Base-by-base conservation (phyloP, 148 eudicot genomes). In the Dianthus caryophyllus region DNA sequence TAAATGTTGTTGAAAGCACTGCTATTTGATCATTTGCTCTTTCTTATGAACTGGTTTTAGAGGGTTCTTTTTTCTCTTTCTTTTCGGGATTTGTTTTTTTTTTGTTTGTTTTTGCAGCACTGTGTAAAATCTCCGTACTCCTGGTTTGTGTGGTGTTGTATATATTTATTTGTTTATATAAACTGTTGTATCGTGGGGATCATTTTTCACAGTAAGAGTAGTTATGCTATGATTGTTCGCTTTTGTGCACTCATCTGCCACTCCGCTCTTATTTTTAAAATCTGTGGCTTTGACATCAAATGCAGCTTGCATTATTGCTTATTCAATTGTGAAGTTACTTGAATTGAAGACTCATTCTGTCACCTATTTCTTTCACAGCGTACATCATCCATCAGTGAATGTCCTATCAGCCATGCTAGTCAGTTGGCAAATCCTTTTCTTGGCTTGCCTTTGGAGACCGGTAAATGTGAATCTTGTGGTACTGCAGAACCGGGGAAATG, bases 381-480 rank as follows among this genome's bases (percentile, higher is more conserved):
- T 67, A 84, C 77, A 62, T 79, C 96, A 41, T 89, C 96, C 14
- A 80, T 81, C 44, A 89, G 88, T 38, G 87, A 87, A 25, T 89
- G 89, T 61, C 86, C 96, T 1, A 87, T 89, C 55, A 80, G 80
- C 68, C 96, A 89, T 78, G 84, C 86, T 6, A 89, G 87, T 71
- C 96, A 86, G 70, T 73, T 89, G 21, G 77, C 86, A 70, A 89
- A 89, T 78, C 91, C 96, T 27, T 89, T 86, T 46, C 89, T 89
- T 61, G 96, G 96, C 36, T 66, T 89, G 64, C 96, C 96, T 2
- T 82, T 89, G 63, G 91, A 89, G 68, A 72, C 54, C 52, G 96
- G 96, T 6, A 89, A 80, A 75, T 89, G 96, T 54, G 96, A 89
- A 70, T 81, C 96, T 11, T 89, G 96, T 80, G 96, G 96, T 51